Percentiles rank a stretch among this genome's conserved stretches.
Conservation (phyloP, 805 yeast genomes). For the Grigorovia humatica region DNA sequence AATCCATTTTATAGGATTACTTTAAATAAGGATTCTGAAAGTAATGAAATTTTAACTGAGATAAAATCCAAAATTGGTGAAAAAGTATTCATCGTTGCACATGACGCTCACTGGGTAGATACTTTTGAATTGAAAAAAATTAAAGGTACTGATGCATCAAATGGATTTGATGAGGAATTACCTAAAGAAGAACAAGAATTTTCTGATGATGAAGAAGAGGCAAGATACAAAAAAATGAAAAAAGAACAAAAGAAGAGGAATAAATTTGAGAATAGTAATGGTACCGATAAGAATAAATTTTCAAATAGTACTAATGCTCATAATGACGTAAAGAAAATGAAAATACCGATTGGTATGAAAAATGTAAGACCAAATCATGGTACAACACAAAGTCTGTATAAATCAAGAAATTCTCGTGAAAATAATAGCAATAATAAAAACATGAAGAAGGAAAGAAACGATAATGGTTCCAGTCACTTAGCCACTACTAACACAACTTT, state of each 20-base stretch:
- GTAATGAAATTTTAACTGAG: slow-evolving; percentile 6
- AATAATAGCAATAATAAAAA: neutral
- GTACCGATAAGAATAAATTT: neutral
- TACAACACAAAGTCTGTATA: slow-evolving; percentile 2
- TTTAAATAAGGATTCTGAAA: slow-evolving; percentile 1
- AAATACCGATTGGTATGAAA: slow-evolving; percentile 10
- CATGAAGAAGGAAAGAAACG: neutral
- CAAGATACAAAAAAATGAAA: slow-evolving; percentile 51
- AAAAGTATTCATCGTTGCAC: slow-evolving; percentile 66
- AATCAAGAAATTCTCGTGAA: slow-evolving; percentile 6
- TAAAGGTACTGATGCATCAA: slow-evolving; percentile 92
- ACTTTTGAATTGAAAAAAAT: slow-evolving; percentile 59
- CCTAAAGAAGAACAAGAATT: slow-evolving; percentile 91
- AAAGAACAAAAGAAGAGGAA: slow-evolving; percentile 49
- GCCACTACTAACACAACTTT: neutral
- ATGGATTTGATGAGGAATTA: slow-evolving; percentile 87
- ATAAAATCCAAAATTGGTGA: slow-evolving; percentile 38
- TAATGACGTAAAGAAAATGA: slow-evolving; percentile 9
- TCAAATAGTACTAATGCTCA: neutral
- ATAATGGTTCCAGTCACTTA: slow-evolving; percentile 2
- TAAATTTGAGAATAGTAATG: slow-evolving; percentile 18
- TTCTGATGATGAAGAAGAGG: slow-evolving; percentile 88
- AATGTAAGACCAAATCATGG: neutral
- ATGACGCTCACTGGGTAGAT: slow-evolving; percentile 66
- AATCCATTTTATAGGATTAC: slow-evolving; percentile 66